Conservation (phyloP, 2,329 filamentous ascomycete genomes). For the Microdochium nivale region DNA sequence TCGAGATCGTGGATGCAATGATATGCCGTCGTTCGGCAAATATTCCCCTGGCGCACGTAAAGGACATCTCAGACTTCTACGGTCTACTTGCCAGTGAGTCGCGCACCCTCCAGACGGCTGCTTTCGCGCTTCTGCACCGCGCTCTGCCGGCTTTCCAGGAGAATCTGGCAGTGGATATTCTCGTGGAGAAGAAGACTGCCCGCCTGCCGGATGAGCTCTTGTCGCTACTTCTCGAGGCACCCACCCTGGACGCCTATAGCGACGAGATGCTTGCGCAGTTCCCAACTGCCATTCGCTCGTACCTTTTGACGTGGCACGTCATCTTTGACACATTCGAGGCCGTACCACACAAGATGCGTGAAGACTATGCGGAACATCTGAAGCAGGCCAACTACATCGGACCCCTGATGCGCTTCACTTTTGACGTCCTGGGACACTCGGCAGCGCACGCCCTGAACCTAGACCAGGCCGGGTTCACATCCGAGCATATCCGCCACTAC, state of each 20-base stretch:
- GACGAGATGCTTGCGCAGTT: slow-evolving; percentile 60
- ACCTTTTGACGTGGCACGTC: slow-evolving; percentile 82
- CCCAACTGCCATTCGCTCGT: slow-evolving; percentile 64
- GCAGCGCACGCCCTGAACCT: slow-evolving; percentile 66
- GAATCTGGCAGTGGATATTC: slow-evolving; percentile 67
- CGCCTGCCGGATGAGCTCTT: slow-evolving; percentile 76
- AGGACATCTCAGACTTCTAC: slow-evolving; percentile 62
- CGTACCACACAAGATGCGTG: slow-evolving; percentile 73
- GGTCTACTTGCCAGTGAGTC: slow-evolving; percentile 69
- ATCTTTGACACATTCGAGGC: slow-evolving; percentile 78
- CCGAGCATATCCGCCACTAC: slow-evolving; percentile 46
- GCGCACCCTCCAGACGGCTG: slow-evolving; percentile 66
- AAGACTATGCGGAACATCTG: slow-evolving; percentile 70
- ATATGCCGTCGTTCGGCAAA: slow-evolving; percentile 61
- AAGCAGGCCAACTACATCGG: slow-evolving; percentile 63
- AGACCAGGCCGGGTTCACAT: slow-evolving; percentile 54
- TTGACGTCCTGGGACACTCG: slow-evolving; percentile 76
- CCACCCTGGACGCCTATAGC: slow-evolving; percentile 58
- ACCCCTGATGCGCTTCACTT: slow-evolving; percentile 68
- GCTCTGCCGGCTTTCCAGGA: slow-evolving; percentile 74
- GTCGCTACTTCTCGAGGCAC: slow-evolving; percentile 72
- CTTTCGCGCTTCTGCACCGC: slow-evolving; percentile 71
- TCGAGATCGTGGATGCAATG: slow-evolving; percentile 66
- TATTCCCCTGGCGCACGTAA: slow-evolving; percentile 52
- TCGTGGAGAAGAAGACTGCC: slow-evolving; percentile 63